Evolutionary conservation across 768 basidiomycete genomes (phyloP).

Genomic region (Paxillus rubicundulus): DNA sequence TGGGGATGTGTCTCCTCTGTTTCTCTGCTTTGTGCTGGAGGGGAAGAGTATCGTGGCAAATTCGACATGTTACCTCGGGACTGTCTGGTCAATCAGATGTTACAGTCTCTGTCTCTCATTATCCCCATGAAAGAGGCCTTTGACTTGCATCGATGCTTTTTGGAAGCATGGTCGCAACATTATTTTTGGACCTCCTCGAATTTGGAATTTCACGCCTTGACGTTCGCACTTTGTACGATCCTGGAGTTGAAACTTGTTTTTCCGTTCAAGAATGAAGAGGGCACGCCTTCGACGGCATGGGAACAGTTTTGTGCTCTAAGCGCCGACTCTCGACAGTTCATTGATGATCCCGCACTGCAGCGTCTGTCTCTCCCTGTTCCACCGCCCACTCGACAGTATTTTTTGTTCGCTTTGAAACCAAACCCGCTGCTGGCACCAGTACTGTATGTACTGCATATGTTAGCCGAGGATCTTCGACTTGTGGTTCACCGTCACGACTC

Average conservation of each 20-base stretch:
- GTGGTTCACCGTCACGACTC: constrained; percentile 53
- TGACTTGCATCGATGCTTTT: constrained; percentile 51
- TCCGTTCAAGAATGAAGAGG: constrained; percentile 11
- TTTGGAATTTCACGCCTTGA: constrained; percentile 59
- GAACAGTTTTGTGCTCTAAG: constrained; percentile 41
- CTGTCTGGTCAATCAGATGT: constrained; percentile 52
- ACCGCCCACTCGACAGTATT: constrained; percentile 26
- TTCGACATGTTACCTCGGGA: constrained; percentile 59
- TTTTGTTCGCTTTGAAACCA: constrained; percentile 29
- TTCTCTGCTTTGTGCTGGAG: constrained; percentile 53
- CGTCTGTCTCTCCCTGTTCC: constrained; percentile 39
- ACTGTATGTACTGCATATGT: constrained; percentile 73
- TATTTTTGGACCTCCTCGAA: constrained; percentile 42
- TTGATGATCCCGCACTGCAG: constrained; percentile 58
- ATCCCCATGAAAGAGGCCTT: constrained; percentile 58
- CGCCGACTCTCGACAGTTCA: constrained; percentile 45
- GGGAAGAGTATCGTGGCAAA: constrained; percentile 42
- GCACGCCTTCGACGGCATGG: constrained; percentile 42
- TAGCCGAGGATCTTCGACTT: constrained; percentile 70
- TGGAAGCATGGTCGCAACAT: constrained; percentile 53
- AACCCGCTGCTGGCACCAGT: constrained; percentile 54
- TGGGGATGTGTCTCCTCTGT: constrained; percentile 51
- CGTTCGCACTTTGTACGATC: constrained; percentile 46
- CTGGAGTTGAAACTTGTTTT: constrained; percentile 41
- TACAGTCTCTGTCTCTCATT: constrained; percentile 61